A percentile compares a stretch with the other conserved stretches of the same genome.
phyloP scores from a whole-genome alignment of 352 stramenopile species.

The Pythium volutum region DNA sequence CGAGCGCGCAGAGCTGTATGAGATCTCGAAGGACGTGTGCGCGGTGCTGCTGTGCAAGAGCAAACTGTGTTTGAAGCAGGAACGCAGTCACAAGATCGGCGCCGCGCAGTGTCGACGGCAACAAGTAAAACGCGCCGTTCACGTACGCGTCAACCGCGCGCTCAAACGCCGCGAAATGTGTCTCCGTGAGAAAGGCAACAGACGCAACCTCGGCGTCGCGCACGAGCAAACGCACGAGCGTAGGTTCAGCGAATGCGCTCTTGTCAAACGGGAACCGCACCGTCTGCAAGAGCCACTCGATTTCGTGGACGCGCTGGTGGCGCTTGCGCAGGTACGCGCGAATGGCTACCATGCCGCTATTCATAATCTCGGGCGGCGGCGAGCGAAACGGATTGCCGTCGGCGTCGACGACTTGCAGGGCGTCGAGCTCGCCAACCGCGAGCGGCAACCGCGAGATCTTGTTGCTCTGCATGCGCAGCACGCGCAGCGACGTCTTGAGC shows the following conservation, averaged over 20 bases:
- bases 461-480: conserved; percentile 69
- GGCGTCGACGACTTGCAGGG: conserved; percentile 46
- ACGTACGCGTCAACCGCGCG: conserved; percentile 54
- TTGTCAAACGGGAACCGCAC: conserved; percentile 35
- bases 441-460: conserved; percentile 56
- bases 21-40: conserved; percentile 51
- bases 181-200: conserved; percentile 49
- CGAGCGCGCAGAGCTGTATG: conserved; percentile 45
- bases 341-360: conserved; percentile 45
- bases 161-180: conserved; percentile 53
- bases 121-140: conserved; percentile 69
- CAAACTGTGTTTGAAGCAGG: conserved; percentile 51
- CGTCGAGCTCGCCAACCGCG: conserved; percentile 46
- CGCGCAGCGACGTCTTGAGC: conserved; percentile 40
- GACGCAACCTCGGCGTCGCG: neutral
- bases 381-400: conserved; percentile 77
- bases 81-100: conserved; percentile 57
- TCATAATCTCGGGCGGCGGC: conserved; percentile 62
- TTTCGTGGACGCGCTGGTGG: conserved; percentile 50
- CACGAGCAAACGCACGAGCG: conserved; percentile 32
- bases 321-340: conserved; percentile 59
- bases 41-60: conserved; percentile 47
- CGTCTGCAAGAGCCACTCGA: conserved; percentile 37
- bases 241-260: conserved; percentile 41
- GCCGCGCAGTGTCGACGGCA: conserved; percentile 34